Conservation (phyloP, 192 early-diverging fungal species). For the Gonapodya prolifera region DNA sequence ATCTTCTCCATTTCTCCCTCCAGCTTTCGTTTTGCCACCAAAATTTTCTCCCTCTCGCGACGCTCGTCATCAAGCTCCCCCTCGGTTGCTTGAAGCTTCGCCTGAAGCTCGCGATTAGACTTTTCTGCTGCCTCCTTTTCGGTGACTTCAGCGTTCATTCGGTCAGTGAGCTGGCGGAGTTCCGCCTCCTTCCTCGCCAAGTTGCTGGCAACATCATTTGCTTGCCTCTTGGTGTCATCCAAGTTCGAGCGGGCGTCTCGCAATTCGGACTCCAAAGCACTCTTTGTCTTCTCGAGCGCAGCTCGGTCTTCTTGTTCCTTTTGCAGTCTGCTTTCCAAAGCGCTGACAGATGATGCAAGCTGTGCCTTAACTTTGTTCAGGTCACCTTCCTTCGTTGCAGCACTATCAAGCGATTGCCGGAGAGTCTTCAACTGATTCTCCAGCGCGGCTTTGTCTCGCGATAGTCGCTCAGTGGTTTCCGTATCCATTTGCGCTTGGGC, state of each 20-base stretch:
- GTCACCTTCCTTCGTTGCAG: slow-evolving; percentile 27
- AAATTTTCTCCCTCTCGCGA: background rate
- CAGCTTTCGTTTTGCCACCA: slow-evolving; percentile 1
- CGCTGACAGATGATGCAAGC: slow-evolving; percentile 24
- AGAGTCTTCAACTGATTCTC: slow-evolving; percentile 28
- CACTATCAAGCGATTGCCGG: slow-evolving; percentile 24
- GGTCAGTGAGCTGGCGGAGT: slow-evolving; percentile 19
- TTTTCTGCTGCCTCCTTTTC: slow-evolving; percentile 37
- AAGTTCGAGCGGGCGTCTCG: slow-evolving; percentile 16
- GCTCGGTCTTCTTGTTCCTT: slow-evolving; percentile 26
- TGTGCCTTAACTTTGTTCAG: slow-evolving; percentile 31
- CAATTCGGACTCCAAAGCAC: slow-evolving; percentile 25
- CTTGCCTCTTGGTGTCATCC: slow-evolving; percentile 20
- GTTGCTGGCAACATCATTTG: slow-evolving; percentile 25
- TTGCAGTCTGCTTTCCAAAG: slow-evolving; percentile 31
- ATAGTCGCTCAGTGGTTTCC: slow-evolving; percentile 17
- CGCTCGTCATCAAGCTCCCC: slow-evolving; percentile 30
- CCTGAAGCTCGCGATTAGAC: slow-evolving; percentile 28
- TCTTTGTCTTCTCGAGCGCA: slow-evolving; percentile 19
- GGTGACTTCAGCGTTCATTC: slow-evolving; percentile 16
- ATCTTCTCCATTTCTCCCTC: slow-evolving; percentile 8
- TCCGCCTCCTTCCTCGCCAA: slow-evolving; percentile 33
- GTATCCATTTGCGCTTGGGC: slow-evolving; percentile 24
- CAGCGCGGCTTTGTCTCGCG: slow-evolving; percentile 27
- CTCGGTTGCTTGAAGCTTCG: slow-evolving; percentile 21